Evolutionary conservation across 2,329 filamentous ascomycete genomes (phyloP).

Genomic region (Xylariaceae sp.): DNA sequence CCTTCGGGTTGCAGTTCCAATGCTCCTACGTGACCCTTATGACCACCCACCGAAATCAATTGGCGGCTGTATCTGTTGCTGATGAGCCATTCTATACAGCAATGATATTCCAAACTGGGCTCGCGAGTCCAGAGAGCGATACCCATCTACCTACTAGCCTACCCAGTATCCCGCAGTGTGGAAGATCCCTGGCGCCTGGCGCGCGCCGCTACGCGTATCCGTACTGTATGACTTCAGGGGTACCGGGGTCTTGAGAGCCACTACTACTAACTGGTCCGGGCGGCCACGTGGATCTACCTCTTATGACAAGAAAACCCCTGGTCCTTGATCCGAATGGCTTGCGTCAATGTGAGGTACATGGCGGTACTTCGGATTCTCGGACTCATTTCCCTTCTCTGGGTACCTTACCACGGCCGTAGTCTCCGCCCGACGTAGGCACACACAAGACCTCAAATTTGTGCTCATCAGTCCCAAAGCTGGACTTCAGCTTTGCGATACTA

Average conservation of each 20-base stretch:
- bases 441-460: not conserved
- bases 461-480: not conserved
- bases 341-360: slow-evolving; percentile 19
- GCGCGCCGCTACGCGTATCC: slow-evolving; percentile 11
- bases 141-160: not conserved
- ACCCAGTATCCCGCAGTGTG: slow-evolving; percentile 16
- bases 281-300: slow-evolving; percentile 37
- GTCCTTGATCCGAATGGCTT: slow-evolving; percentile 31
- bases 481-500: slow-evolving; percentile 7
- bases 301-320: slow-evolving; percentile 35
- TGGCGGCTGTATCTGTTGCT: not conserved
- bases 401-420: slow-evolving; percentile 24
- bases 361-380: not conserved
- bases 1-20: not conserved
- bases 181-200: slow-evolving; percentile 13
- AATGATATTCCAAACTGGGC: not conserved
- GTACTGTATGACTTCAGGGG: slow-evolving; percentile 28
- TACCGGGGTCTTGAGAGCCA: slow-evolving; percentile 15
- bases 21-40: not conserved
- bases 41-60: not conserved
- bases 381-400: slow-evolving; percentile 25
- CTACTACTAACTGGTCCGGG: slow-evolving; percentile 32
- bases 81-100: not conserved
- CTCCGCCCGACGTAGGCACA: slow-evolving; percentile 8
- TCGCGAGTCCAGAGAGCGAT: not conserved